Evolutionary conservation across 345 rosid species (phyloP).

Genomic region (Combretum micranthum): DNA sequence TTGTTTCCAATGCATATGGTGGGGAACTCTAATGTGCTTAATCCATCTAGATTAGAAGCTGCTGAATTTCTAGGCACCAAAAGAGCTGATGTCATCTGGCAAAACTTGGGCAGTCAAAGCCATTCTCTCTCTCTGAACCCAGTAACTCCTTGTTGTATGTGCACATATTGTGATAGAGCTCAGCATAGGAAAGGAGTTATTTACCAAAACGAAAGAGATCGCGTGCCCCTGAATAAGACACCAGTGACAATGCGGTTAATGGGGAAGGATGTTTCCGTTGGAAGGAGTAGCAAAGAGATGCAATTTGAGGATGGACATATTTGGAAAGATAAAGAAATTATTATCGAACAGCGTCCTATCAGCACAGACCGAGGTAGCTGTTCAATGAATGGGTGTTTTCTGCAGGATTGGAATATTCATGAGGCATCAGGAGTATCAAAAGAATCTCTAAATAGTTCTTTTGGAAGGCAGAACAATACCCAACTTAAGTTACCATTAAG

Average conservation of each 20-base stretch:
- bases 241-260: conserved; percentile 59
- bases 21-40: conserved; percentile 16
- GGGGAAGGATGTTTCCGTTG: conserved; percentile 65
- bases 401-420: conserved; percentile 18
- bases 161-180: conserved; percentile 13
- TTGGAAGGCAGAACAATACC: conserved; percentile 18
- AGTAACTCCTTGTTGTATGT: conserved; percentile 14
- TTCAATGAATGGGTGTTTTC: conserved; percentile 13
- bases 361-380: not conserved
- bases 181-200: conserved; percentile 16
- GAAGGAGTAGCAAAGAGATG: conserved; percentile 25
- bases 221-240: conserved; percentile 16
- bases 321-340: conserved; percentile 39
- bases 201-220: conserved; percentile 15
- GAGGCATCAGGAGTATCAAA: conserved; percentile 21
- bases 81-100: conserved; percentile 17
- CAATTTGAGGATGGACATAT: conserved; percentile 25
- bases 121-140: conserved; percentile 14
- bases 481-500: conserved; percentile 6
- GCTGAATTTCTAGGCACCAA: conserved; percentile 16
- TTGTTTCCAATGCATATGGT: conserved; percentile 19
- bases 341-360: conserved; percentile 21
- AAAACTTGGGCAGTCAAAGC: conserved; percentile 17
- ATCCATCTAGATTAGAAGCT: conserved; percentile 32
- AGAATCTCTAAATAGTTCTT: conserved; percentile 11